Conservation (phyloP, 805 yeast genomes). For the Saturnispora ahearnii region DNA sequence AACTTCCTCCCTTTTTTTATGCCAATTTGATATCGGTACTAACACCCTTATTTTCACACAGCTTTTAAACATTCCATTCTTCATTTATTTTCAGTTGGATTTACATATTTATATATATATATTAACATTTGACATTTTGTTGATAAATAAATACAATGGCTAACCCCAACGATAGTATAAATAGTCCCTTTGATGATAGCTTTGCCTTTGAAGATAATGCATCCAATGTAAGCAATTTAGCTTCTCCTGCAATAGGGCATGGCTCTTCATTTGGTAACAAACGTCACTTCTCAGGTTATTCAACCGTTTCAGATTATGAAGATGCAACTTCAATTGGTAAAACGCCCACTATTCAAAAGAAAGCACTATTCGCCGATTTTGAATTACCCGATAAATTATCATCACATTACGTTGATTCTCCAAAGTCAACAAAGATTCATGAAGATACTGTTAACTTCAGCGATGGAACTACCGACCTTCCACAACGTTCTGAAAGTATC, state of each 20-base stretch:
- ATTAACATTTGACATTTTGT: neutral
- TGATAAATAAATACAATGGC: neutral
- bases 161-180: slow-evolving; percentile 5
- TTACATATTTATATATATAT: neutral
- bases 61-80: neutral
- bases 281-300: slow-evolving; percentile 15
- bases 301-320: slow-evolving; percentile 12
- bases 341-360: slow-evolving; percentile 20
- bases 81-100: neutral
- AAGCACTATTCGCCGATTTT: slow-evolving; percentile 13
- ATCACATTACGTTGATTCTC: neutral
- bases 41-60: neutral
- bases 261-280: slow-evolving; percentile 8
- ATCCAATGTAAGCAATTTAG: slow-evolving; percentile 8
- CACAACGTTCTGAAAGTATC: slow-evolving; percentile 35
- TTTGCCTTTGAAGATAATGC: slow-evolving; percentile 10
- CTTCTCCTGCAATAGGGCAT: slow-evolving; percentile 12
- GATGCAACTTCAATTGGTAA: slow-evolving; percentile 18
- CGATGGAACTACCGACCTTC: slow-evolving; percentile 19
- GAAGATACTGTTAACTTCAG: slow-evolving; percentile 16
- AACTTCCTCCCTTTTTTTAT: neutral
- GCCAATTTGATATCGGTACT: neutral
- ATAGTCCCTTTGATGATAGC: slow-evolving; percentile 19
- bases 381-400: slow-evolving; percentile 4
- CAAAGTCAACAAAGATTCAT: neutral